phyloP scores from a whole-genome alignment of 148 eudicot species.

The Silene latifolia region DNA sequence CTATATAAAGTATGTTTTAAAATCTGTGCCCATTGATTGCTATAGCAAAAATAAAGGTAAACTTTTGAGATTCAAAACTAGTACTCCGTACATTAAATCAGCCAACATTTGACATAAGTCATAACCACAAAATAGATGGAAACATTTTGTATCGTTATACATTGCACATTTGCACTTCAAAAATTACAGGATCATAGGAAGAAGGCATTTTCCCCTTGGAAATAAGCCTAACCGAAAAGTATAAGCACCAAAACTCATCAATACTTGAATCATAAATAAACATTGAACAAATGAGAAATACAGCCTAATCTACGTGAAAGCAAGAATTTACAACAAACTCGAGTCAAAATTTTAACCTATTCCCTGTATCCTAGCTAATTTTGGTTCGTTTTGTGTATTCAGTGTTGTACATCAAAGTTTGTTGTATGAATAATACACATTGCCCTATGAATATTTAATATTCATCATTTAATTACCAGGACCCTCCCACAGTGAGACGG shows the following conservation, averaged over 20 bases:
- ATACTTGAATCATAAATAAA: conserved; percentile 2
- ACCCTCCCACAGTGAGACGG: not conserved
- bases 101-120: not conserved
- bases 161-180: not conserved
- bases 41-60: too few relatives aligned
- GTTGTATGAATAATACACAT: conserved; percentile 21
- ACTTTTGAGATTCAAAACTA: too few relatives aligned
- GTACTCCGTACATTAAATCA: too few relatives aligned
- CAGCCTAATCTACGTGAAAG: conserved; percentile 28
- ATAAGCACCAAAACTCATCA: not conserved
- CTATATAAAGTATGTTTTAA: too few relatives aligned
- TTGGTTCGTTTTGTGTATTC: conserved; percentile 17
- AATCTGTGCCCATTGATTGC: too few relatives aligned
- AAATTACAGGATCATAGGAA: not conserved
- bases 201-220: not conserved
- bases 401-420: conserved; percentile 9
- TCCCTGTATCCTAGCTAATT: conserved; percentile 15
- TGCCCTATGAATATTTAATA: not conserved
- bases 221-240: not conserved
- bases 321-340: conserved; percentile 36
- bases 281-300: conserved; percentile 23
- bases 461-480: not conserved
- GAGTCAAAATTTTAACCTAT: conserved; percentile 24
- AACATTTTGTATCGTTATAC: not conserved
- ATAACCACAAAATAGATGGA: not conserved